These are phyloP conservation scores for Tulasnella sp. DNA, from an alignment of 768 basidiomycete genomes.

Conservation along the genomic window DNA sequence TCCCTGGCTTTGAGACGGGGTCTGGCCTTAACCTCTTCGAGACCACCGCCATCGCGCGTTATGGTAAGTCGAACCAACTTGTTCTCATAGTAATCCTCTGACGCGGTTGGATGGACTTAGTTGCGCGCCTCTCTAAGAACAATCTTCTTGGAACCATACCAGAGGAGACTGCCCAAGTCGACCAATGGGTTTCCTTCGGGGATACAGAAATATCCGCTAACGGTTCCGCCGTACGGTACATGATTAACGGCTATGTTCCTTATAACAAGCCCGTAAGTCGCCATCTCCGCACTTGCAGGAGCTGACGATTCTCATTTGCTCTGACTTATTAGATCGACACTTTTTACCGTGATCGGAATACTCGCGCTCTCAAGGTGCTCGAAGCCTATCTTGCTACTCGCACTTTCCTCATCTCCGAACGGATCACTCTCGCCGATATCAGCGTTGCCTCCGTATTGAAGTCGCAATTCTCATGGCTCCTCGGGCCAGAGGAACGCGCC, in stretches of 20 bases:
- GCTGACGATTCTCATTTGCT: neutral
- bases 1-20: constrained; percentile 67
- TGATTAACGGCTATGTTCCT: constrained; percentile 38
- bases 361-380: constrained; percentile 52
- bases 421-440: constrained; percentile 90
- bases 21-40: constrained; percentile 77
- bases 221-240: constrained; percentile 28
- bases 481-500: constrained; percentile 56
- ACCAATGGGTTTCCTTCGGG: no score
- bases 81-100: constrained; percentile 38
- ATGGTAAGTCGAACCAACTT: constrained; percentile 56
- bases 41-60: constrained; percentile 68
- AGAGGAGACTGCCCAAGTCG: constrained; percentile 62
- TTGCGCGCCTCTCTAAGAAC: constrained; percentile 66
- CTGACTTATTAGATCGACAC: constrained; percentile 42
- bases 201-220: constrained; percentile 48
- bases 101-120: constrained; percentile 30
- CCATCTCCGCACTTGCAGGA: neutral
- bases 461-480: constrained; percentile 37
- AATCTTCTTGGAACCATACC: constrained; percentile 55
- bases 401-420: constrained; percentile 86
- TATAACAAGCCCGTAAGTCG: constrained; percentile 73
- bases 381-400: no score
- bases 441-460: constrained; percentile 47
- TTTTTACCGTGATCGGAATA: constrained; percentile 39